These are phyloP conservation scores for Neurospora crassa DNA, from an alignment of 2,329 filamentous ascomycete species.

Conservation along the genomic window DNA sequence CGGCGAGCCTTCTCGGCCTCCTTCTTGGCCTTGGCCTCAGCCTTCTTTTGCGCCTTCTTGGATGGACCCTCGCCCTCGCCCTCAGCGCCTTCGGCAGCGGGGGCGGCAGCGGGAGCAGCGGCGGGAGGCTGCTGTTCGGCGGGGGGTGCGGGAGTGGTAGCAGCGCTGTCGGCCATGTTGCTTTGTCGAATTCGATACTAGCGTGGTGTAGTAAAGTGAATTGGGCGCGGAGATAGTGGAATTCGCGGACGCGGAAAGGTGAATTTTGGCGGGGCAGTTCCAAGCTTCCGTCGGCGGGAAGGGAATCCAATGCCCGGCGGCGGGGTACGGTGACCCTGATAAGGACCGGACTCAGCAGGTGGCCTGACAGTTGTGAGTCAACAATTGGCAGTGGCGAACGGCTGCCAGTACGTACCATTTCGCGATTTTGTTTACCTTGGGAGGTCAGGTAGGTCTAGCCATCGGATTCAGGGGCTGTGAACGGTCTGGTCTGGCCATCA, in stretches of 20 bases:
- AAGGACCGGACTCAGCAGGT: background rate
- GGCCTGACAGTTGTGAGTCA: background rate
- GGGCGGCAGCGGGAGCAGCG: conserved; percentile 2
- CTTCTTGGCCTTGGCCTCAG: conserved; percentile 77
- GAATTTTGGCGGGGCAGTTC: background rate
- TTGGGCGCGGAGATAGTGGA: background rate
- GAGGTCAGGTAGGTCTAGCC: background rate
- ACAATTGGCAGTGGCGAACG: background rate
- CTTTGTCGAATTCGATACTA: background rate
- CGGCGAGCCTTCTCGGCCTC: conserved; percentile 70
- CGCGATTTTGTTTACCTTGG: background rate
- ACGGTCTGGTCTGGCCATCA: background rate
- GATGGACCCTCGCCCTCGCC: conserved; percentile 45
- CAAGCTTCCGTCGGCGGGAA: background rate
- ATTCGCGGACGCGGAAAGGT: background rate
- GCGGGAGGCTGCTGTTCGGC: conserved; percentile 8
- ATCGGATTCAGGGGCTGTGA: background rate
- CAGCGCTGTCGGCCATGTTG: background rate
- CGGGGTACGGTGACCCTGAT: background rate
- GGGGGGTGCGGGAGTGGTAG: conserved; percentile 10
- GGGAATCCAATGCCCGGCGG: background rate
- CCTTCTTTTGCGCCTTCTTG: conserved; percentile 79
- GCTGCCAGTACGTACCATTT: background rate
- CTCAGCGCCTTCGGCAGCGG: conserved; percentile 19
- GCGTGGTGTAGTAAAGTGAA: background rate